Percentiles rank a stretch among this genome's conserved stretches.
These are phyloP conservation scores for Ustilago cynodontis DNA, from an alignment of 1,284 basidiomycete genomes.

Conservation along the genomic window DNA sequence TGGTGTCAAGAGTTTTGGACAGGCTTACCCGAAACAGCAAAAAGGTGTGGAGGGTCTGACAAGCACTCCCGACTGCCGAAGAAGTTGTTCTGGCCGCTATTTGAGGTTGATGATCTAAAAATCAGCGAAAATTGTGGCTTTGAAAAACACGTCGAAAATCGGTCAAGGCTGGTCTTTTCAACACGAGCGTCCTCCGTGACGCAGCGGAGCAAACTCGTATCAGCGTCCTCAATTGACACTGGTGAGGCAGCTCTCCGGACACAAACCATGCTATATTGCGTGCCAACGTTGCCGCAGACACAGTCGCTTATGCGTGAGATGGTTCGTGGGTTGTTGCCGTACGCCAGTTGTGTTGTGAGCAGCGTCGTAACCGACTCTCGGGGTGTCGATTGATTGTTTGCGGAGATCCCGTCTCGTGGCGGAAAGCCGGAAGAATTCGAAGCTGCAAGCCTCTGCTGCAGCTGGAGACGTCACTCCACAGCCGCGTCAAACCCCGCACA, in stretches of 20 bases:
- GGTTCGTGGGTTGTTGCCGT: no score
- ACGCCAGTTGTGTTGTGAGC: no score
- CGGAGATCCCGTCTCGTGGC: neutral
- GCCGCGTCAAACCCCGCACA: constrained; percentile 13
- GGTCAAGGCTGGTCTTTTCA: no score
- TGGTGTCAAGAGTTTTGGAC: neutral
- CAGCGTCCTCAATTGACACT: no score
- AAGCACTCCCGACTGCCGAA: neutral
- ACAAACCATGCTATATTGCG: no score
- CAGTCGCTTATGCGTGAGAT: no score
- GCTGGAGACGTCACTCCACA: constrained; percentile 31
- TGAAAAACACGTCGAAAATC: no score
- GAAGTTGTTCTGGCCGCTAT: neutral
- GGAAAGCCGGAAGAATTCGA: neutral
- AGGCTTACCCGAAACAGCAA: neutral
- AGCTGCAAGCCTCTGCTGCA: neutral
- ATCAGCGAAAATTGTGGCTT: neutral
- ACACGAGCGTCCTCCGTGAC: no score
- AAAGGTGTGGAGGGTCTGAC: neutral
- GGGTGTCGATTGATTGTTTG: neutral
- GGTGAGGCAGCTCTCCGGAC: no score
- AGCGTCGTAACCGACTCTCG: neutral
- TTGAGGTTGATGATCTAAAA: no score
- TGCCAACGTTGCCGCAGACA: no score
- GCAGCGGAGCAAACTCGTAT: no score